Base-by-base conservation (phyloP, 2,329 filamentous ascomycete genomes). In the Fusarium illudens region DNA sequence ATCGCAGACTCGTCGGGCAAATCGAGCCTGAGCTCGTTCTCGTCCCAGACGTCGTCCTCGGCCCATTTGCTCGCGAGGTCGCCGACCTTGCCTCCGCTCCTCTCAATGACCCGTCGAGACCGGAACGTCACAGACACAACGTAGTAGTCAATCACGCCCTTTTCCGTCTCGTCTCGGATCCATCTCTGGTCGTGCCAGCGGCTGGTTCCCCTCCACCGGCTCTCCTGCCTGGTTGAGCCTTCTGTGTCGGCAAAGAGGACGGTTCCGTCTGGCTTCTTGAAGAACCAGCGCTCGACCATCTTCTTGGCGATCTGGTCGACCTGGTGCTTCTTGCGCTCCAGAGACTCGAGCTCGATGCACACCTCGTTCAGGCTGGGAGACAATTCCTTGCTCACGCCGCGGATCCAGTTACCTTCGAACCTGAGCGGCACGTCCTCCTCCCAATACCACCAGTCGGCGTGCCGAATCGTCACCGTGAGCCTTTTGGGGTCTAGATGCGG, bases 381-480 rank as follows among this genome's bases (percentile, higher is more conserved):
- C 27, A 84, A 62, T 1, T 3, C 46, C 0, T 27, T 6, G 20
- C 65, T 58, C 1, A 76, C 50, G 1, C 13, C 34, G 5, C 68
- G 27, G n/a, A 83, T 76, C 82, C 82, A 84, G 0, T 33, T 10
- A 1, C 73, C 75, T 1, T 75, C 67, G 27, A 84, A 78, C 5
- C 66, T 60, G 6, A 85, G 71, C 3, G 74, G 75, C 4, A 57
- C 61, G 3, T 68, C 65, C 4, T 52, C 11, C 12, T 68, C 65
- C 65, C 65, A 68, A 7, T 15, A 22, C 65, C 61, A 68, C 65
- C 65, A 68, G 53, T 86, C 84, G 3, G 82, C 78, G 60, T 86
- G 84, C 0, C 83, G 79, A 8, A 86, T 78, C 0, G 83, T 85
- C 11, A 86, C 68, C 0, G 78, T 82, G 2, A 86, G 52, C 2